Conservation (phyloP, 1,284 basidiomycete species). For the Inonotus hispidus region DNA sequence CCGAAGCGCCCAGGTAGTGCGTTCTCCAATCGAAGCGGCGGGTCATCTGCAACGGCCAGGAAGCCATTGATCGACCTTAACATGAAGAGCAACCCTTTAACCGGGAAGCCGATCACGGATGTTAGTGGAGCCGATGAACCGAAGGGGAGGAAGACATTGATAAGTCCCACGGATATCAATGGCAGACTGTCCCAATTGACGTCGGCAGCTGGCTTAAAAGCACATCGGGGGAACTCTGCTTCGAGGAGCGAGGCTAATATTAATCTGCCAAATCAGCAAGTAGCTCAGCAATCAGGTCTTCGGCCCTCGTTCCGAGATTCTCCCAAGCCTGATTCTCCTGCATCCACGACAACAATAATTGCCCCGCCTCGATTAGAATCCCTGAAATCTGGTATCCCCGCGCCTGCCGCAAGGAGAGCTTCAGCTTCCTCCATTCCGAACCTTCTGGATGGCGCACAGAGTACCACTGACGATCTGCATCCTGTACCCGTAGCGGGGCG, state of each 20-base stretch:
- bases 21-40: conserved; percentile 35
- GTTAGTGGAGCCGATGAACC: conserved; percentile 20
- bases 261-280: conserved; percentile 9
- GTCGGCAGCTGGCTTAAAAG: conserved; percentile 10
- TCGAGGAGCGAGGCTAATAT: conserved; percentile 18
- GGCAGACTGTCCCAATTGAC: conserved; percentile 22
- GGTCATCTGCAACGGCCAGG: conserved; percentile 26
- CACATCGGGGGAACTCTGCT: conserved; percentile 7
- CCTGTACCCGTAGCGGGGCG: conserved; percentile 14
- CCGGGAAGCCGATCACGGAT: conserved; percentile 24
- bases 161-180: conserved; percentile 22
- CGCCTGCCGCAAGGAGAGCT: not conserved
- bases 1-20: conserved; percentile 41
- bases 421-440: not conserved
- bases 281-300: not conserved
- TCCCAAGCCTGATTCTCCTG: conserved; percentile 9
- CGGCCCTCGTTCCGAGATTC: not conserved
- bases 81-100: conserved; percentile 26
- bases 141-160: conserved; percentile 6
- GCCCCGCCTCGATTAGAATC: conserved; percentile 9
- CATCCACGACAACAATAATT: conserved; percentile 9
- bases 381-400: not conserved
- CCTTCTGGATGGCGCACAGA: not conserved
- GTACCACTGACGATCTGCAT: conserved; percentile 1
- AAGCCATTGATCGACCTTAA: conserved; percentile 50